These are phyloP conservation scores for Bimuria novae-zelandiae DNA, from an alignment of 2,329 filamentous ascomycete species.

Conservation along the genomic window DNA sequence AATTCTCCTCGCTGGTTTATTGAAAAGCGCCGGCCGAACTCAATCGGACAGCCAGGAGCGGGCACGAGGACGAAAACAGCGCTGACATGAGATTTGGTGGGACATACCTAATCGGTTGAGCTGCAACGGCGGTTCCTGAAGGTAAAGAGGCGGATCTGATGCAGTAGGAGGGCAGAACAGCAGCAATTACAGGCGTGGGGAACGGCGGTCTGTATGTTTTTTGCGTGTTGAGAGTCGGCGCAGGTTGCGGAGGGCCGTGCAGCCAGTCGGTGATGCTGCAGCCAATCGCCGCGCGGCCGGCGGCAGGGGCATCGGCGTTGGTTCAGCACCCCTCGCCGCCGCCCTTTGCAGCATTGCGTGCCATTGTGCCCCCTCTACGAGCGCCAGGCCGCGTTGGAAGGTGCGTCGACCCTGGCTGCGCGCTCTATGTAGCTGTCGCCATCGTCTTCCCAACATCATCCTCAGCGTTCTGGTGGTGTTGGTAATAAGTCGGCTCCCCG, in stretches of 20 bases:
- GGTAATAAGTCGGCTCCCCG: conserved; percentile 31
- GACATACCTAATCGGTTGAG: conserved; percentile 44
- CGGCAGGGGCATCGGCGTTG: conserved; percentile 2
- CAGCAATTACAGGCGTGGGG: conserved; percentile 23
- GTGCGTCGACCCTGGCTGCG: neutral
- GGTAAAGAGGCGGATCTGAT: conserved; percentile 13
- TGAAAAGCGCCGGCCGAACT: conserved; percentile 26
- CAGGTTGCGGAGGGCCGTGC: conserved; percentile 22
- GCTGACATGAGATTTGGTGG: conserved; percentile 19
- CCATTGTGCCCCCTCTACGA: neutral
- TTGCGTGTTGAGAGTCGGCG: conserved; percentile 37
- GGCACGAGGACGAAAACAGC: conserved; percentile 23
- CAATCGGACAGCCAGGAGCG: conserved; percentile 25
- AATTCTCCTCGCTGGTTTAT: conserved; percentile 20
- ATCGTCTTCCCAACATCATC: neutral
- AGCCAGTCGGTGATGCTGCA: conserved; percentile 10
- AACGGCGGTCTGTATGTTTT: conserved; percentile 44
- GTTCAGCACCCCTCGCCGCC: neutral
- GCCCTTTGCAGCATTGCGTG: neutral
- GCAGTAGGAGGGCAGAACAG: conserved; percentile 25
- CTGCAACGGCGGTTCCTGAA: conserved; percentile 13
- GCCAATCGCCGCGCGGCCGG: conserved; percentile 4
- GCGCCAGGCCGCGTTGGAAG: neutral
- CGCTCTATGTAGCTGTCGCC: neutral
- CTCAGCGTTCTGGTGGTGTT: neutral